Evolutionary conservation across 805 yeast genomes (phyloP).

Genomic region (Yarrowia sp.): DNA sequence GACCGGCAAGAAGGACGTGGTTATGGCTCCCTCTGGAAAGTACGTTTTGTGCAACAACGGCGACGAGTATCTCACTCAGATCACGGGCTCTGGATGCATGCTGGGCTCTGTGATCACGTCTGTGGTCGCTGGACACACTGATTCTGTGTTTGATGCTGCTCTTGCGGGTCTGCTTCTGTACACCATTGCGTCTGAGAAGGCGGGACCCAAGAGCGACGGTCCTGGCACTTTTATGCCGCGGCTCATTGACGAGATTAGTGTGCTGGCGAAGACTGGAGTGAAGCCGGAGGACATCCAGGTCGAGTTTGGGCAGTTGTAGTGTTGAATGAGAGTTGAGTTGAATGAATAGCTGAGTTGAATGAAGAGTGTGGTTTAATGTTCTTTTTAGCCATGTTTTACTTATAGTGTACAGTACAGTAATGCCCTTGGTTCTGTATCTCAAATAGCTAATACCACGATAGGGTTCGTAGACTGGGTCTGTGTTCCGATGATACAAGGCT

Average conservation of each 20-base stretch:
- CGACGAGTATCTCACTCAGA: conserved; percentile 55
- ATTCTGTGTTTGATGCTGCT: conserved; percentile 47
- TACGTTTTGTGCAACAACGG: conserved; percentile 51
- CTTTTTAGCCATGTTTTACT: no score
- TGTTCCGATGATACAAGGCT: no score
- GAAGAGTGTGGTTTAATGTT: no score
- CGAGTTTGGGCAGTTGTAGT: not conserved
- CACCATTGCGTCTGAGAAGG: conserved; percentile 60
- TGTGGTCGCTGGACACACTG: conserved; percentile 47
- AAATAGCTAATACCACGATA: no score
- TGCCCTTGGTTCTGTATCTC: no score
- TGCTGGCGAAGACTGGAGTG: not conserved
- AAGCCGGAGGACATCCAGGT: not conserved
- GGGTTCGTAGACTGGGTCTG: no score
- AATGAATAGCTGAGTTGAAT: no score
- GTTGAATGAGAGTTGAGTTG: no score
- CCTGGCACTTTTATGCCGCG: conserved; percentile 55
- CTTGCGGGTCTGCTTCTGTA: conserved; percentile 56
- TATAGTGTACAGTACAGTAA: no score
- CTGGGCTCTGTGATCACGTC: conserved; percentile 71
- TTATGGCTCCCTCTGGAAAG: conserved; percentile 36
- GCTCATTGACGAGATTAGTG: conserved; percentile 45
- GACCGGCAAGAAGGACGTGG: conserved; percentile 59
- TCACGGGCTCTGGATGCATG: conserved; percentile 83
- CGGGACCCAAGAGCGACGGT: conserved; percentile 45